Conservation (phyloP, 345 rosid genomes). For the Arabidopsis arenosa region DNA sequence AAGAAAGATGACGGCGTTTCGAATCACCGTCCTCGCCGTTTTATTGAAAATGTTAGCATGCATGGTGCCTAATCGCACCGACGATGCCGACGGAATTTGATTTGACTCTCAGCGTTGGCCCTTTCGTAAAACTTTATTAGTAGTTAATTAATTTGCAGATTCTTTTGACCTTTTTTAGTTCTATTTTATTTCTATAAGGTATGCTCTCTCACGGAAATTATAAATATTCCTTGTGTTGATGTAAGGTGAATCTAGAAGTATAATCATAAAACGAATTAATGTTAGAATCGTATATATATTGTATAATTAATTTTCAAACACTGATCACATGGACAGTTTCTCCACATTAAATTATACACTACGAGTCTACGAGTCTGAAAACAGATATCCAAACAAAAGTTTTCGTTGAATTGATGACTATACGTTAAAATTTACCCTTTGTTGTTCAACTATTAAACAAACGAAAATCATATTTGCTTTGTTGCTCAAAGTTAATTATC, state of each 20-base stretch:
- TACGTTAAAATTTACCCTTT: neutral
- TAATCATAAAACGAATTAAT: neutral
- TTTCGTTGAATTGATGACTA: neutral
- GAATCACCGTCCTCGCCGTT: constrained; percentile 28
- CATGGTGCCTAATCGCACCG: constrained; percentile 19
- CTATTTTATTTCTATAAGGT: constrained; percentile 10
- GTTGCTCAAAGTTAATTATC: neutral
- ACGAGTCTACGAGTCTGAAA: neutral
- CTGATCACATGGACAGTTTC: neutral
- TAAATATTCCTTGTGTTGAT: constrained; percentile 10
- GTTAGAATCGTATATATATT: neutral
- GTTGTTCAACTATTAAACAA: neutral
- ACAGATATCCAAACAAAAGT: neutral
- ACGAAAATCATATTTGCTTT: neutral
- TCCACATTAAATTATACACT: neutral
- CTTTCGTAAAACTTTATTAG: neutral
- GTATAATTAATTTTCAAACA: neutral
- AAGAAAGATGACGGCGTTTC: neutral
- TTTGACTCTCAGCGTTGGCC: constrained; percentile 1
- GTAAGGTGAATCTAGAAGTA: constrained; percentile 16
- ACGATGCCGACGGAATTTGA: neutral
- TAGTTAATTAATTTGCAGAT: constrained; percentile 23
- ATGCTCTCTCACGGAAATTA: constrained; percentile 6
- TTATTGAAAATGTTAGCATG: constrained; percentile 24
- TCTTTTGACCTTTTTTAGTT: constrained; percentile 34